Base-by-base conservation (phyloP, 805 yeast genomes). In the Lipomyces starkeyi region DNA sequence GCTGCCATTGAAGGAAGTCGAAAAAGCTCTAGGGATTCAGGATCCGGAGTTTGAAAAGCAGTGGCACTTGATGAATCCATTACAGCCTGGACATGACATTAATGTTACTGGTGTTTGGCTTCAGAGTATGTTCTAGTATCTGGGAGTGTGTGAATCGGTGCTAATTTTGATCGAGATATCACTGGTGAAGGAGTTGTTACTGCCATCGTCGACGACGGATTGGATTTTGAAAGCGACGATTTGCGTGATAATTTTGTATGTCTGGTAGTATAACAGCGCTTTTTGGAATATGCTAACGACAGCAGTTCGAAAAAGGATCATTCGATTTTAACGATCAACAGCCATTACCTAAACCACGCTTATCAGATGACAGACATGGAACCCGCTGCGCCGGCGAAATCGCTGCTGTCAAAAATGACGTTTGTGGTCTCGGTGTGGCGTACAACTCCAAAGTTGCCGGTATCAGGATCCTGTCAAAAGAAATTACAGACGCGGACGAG, bases 381-480 rank as follows among this genome's bases (percentile, higher is more conserved):
- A 95, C 99, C 0, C 82, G 99, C 72, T 95, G 99, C 81, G 98
- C 99, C 1, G 98, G 97, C 52, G 99, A 95, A 78, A 90, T 95
- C 66, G 98, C 97, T 0, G 95, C 89, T 2, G 93, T 87, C 62
- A 81, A 82, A 63, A 94, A 95, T 77, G 90, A 87, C 37, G 88
- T 83, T 25, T 95, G 99, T 80, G 99, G 99, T n/a, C 84, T 95
- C 6, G 99, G 99, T 58, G 97, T 93, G n/a, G 98, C 98, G 0
- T 93, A 86, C 74, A 86, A 87, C 66, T 87, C 97, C 3, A 86
- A 89, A 74, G 97, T 95, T 2, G 84, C 97, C 1, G 99, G 99
- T 0, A 86, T 95, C 43, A 85, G 99, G 63, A 94, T 95, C 67
- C 83, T 95, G 58, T 89, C 97, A 1, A 97, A 92, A 1, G 82